Conservation (phyloP, 2,329 filamentous ascomycete genomes). For the Raffaelea arxii region DNA sequence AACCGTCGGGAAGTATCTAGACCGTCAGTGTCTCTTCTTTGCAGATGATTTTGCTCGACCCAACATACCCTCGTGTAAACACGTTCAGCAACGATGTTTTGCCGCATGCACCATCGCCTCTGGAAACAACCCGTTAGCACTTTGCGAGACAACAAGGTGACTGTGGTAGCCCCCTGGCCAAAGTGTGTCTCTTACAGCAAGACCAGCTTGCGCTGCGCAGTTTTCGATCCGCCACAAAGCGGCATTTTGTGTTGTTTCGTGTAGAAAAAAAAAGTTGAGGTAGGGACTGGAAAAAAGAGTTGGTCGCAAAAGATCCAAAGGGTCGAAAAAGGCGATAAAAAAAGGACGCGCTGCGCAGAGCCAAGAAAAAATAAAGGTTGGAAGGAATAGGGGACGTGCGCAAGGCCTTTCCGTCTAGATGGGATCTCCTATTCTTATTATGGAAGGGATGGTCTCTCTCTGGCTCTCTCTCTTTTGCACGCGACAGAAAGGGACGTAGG, state of each 20-base stretch:
- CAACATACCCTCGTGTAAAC: constrained; percentile 84
- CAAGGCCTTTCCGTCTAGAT: no score
- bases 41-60: neutral
- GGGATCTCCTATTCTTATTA: no score
- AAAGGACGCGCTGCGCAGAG: no score
- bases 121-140: constrained; percentile 24
- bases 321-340: no score
- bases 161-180: neutral
- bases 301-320: no score
- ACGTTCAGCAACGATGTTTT: constrained; percentile 97
- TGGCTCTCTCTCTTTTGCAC: no score
- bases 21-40: constrained; percentile 12
- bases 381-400: no score
- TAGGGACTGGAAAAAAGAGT: no score
- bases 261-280: neutral
- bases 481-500: no score
- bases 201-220: constrained; percentile 92
- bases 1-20: constrained; percentile 90
- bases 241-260: constrained; percentile 22
- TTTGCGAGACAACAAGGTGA: constrained; percentile 11
- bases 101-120: constrained; percentile 90
- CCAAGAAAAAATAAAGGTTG: no score
- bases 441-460: no score
- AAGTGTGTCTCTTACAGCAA: constrained; percentile 56
- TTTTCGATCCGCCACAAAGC: constrained; percentile 66